These are phyloP conservation scores for Podospora fimiseda DNA, from an alignment of 495 filamentous ascomycete genomes.

Conservation along the genomic window DNA sequence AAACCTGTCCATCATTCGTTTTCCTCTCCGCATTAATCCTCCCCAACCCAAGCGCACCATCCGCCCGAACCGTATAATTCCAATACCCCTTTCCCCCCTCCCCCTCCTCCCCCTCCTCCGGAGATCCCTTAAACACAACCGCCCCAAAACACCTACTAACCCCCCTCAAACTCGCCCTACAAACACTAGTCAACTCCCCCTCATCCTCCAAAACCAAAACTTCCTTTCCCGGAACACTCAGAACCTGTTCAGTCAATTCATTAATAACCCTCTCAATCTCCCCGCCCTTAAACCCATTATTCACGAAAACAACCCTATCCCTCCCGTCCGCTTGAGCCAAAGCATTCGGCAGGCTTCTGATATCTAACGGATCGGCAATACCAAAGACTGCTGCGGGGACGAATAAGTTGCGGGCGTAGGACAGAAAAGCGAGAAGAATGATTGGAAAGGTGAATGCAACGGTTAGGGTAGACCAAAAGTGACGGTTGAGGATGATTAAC, in stretches of 20 bases:
- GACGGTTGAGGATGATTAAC: conserved; percentile 59
- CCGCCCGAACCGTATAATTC: conserved; percentile 79
- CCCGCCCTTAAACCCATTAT: conserved; percentile 62
- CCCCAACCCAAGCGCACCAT: conserved; percentile 51
- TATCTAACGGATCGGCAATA: conserved; percentile 48
- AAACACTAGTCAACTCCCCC: conserved; percentile 51
- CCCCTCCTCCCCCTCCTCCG: conserved; percentile 54
- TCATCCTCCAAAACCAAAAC: conserved; percentile 48
- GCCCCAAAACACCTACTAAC: conserved; percentile 69
- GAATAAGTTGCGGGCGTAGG: conserved; percentile 63
- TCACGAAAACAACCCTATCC: conserved; percentile 70
- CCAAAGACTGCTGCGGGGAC: conserved; percentile 61
- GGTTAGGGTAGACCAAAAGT: conserved; percentile 54
- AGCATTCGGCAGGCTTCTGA: conserved; percentile 56
- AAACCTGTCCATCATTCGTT: conserved; percentile 65
- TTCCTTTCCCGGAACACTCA: conserved; percentile 44
- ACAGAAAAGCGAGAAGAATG: conserved; percentile 59
- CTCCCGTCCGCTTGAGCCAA: conserved; percentile 46
- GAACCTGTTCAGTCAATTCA: conserved; percentile 45
- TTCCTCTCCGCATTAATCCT: conserved; percentile 52
- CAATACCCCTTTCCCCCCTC: conserved; percentile 52
- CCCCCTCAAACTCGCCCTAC: conserved; percentile 61
- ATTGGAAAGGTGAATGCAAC: conserved; percentile 68
- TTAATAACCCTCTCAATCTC: conserved; percentile 68
- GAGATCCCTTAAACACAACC: conserved; percentile 66